Evolutionary conservation across 129 eudicot species (phyloP), one percentile per base, ranked within the genome.

Genomic region (Helichrysum umbraculigerum): DNA sequence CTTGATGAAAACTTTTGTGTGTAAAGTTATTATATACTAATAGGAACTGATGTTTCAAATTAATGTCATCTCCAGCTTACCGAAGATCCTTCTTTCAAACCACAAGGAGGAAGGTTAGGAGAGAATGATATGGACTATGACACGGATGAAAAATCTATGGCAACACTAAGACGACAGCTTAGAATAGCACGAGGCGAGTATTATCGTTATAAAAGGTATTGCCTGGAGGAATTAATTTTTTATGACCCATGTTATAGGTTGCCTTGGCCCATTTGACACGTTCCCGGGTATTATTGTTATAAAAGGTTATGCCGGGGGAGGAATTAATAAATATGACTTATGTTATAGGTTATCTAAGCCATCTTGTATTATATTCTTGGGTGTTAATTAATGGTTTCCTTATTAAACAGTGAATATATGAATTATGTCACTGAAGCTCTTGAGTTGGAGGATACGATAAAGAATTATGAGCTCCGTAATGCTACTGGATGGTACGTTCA

Each of bases 81-180:
- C 50, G 97, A 88, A 88, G 98, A 93, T 79, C 96, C 97, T 9
- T 83, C 97, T 68, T 93, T 93, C 64, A 93, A 88, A 71, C 98
- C 97, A 3, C 98, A 93, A 93, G 98, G 98, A 22, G 98, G 98
- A 66, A 84, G 84, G 52, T 81, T 93, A 71, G 97, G 98, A 32
- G 98, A 93, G 89, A 90, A 87, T 79, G 98, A 93, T 72, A 93
- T 93, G 98, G 98, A 93, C 72, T 90, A 93, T 87, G 98, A 93
- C 79, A 79, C 89, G 29, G 96, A 90, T 78, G 91, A 80, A 47
- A 93, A 90, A 79, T 75, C 91, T 61, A 93, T 93, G 98, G 98
- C 98, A 37, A 66, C 86, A 35, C 85, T 93, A 52, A 87, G 98
- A 79, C 97, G 97, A 15, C 97, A 93, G 33, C 87, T 93, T 17